Evolutionary conservation across 2,329 filamentous ascomycete genomes (phyloP).

Genomic region (Mariannaea sp.): DNA sequence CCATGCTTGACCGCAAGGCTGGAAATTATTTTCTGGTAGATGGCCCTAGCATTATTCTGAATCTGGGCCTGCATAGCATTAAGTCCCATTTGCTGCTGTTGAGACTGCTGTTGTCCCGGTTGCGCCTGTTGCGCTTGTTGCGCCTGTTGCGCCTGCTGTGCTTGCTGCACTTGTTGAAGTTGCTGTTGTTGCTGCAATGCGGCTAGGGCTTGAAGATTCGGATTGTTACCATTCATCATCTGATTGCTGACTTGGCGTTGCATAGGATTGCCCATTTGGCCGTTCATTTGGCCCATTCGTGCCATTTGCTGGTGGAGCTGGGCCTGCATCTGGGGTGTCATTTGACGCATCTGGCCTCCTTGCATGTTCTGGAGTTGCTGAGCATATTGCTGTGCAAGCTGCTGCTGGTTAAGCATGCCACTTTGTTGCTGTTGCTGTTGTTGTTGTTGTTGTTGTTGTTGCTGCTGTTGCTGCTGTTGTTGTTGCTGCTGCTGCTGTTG

Average conservation of each 20-base stretch:
- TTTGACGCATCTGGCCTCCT: conserved; percentile 41
- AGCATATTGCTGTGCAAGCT: conserved; percentile 50
- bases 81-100: conserved; percentile 40
- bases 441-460: conserved; percentile 36
- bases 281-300: conserved; percentile 43
- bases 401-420: conserved; percentile 50
- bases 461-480: conserved; percentile 40
- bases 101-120: conserved; percentile 40
- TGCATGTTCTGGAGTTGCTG: conserved; percentile 51
- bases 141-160: conserved; percentile 39
- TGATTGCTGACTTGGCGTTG: conserved; percentile 42
- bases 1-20: conserved; percentile 45
- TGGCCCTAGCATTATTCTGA: conserved; percentile 40
- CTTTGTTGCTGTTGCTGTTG: conserved; percentile 40
- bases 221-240: conserved; percentile 49
- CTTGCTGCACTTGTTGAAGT: conserved; percentile 41
- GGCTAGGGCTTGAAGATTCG: conserved; percentile 47
- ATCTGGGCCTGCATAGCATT: conserved; percentile 41
- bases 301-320: conserved; percentile 46
- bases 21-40: conserved; percentile 49
- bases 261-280: conserved; percentile 40
- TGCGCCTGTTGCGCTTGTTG: conserved; percentile 40
- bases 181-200: conserved; percentile 47
- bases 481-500: conserved; percentile 38
- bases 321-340: conserved; percentile 43